These are phyloP conservation scores for Fusarium longipes DNA, from an alignment of 2,329 filamentous ascomycete genomes.

Conservation along the genomic window DNA sequence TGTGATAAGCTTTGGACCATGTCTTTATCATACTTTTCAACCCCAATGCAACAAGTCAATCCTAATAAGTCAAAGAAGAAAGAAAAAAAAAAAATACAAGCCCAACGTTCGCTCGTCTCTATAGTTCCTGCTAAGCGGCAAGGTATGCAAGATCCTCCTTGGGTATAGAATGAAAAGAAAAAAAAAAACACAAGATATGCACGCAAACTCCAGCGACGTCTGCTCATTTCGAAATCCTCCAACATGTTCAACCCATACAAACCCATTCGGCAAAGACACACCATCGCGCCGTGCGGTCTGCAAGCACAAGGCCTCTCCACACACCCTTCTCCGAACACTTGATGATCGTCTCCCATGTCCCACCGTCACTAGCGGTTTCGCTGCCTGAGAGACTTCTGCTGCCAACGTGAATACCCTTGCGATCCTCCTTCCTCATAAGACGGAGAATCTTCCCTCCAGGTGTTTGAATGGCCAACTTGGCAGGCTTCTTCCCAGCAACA, in stretches of 20 bases:
- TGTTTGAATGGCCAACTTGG: constrained; percentile 94
- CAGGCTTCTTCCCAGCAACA: constrained; percentile 79
- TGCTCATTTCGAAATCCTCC: constrained; percentile 11
- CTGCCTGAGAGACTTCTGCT: constrained; percentile 56
- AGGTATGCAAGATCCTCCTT: constrained; percentile 42
- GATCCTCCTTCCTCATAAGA: constrained; percentile 82
- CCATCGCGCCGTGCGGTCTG: constrained; percentile 86
- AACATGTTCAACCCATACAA: constrained; percentile 57
- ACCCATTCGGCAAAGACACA: constrained; percentile 93
- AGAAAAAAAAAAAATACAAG: constrained; percentile 32
- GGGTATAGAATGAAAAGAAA: constrained; percentile 43
- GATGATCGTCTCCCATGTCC: constrained; percentile 89
- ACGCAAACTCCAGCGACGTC: constrained; percentile 37
- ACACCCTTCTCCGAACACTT: constrained; percentile 85
- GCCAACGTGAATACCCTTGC: constrained; percentile 63
- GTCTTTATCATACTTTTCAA: constrained; percentile 32
- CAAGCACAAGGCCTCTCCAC: constrained; percentile 84
- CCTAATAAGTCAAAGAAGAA: constrained; percentile 20
- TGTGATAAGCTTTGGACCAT: constrained; percentile 23
- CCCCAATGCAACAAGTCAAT: constrained; percentile 28
- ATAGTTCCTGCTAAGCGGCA: constrained; percentile 38
- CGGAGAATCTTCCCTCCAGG: constrained; percentile 94
- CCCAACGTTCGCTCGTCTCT: constrained; percentile 32
- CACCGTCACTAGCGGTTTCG: constrained; percentile 74
- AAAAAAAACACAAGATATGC: constrained; percentile 30